phyloP scores from a whole-genome alignment of 305 asterid genomes.

The Salvia sclarea region DNA sequence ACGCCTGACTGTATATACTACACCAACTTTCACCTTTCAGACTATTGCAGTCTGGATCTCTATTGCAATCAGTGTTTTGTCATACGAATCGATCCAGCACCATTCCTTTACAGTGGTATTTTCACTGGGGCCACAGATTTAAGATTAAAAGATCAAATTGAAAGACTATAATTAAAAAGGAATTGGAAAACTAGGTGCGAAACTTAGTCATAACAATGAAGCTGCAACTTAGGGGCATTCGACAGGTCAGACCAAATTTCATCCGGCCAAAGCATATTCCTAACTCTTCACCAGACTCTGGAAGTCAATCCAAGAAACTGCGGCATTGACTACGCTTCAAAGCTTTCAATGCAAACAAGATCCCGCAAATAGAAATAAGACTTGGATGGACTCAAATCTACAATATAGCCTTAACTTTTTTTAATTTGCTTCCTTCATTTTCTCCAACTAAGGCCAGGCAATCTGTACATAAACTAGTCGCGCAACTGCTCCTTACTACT shows the following conservation, averaged over 20 bases:
- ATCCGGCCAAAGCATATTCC: constrained; percentile 12
- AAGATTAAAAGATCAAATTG: constrained; percentile 1
- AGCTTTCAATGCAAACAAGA: constrained; percentile 24
- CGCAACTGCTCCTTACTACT: constrained; percentile 9
- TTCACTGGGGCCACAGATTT: background rate
- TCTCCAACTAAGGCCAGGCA: constrained; percentile 19
- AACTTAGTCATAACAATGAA: background rate
- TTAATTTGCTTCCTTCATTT: constrained; percentile 10
- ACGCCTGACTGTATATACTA: constrained; percentile 1
- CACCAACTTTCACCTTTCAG: background rate
- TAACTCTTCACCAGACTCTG: background rate
- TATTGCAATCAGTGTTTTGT: background rate
- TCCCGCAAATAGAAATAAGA: constrained; percentile 16
- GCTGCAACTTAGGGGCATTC: constrained; percentile 20
- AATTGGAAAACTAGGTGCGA: constrained; percentile 1
- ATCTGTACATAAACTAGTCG: constrained; percentile 1
- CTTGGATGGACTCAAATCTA: constrained; percentile 26
- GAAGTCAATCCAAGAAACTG: constrained; percentile 15
- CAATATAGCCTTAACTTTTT: background rate
- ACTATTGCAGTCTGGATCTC: background rate
- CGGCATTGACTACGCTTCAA: constrained; percentile 6
- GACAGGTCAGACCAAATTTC: constrained; percentile 5
- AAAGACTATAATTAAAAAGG: background rate
- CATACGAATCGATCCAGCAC: constrained; percentile 8
- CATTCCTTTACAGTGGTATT: constrained; percentile 20